Conservation (phyloP, 1,284 basidiomycete species). For the Sphaerobolus stellatus region DNA sequence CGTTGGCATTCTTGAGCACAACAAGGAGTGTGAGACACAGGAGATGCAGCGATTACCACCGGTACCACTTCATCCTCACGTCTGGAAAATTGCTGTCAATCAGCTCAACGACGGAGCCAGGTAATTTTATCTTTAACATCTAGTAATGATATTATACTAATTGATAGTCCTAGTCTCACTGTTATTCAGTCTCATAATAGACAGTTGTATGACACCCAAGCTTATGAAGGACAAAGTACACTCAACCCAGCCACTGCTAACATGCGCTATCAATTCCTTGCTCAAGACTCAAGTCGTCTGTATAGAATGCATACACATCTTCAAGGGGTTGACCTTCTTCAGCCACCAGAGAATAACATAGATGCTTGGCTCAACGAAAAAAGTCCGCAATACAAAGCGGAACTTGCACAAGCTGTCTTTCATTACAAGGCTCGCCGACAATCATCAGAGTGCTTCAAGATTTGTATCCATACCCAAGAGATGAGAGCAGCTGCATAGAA, state of each 20-base stretch:
- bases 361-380: constrained; percentile 24
- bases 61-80: constrained; percentile 32
- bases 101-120: constrained; percentile 28
- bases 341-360: constrained; percentile 21
- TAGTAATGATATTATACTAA: not conserved
- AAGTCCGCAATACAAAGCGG: constrained; percentile 21
- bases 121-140: constrained; percentile 8
- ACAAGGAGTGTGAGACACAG: constrained; percentile 22
- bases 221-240: constrained; percentile 16
- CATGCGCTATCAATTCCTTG: constrained; percentile 17
- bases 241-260: constrained; percentile 10
- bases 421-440: constrained; percentile 23
- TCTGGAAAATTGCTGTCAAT: constrained; percentile 27
- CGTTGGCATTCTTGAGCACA: constrained; percentile 26
- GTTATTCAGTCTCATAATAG: constrained; percentile 16
- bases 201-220: constrained; percentile 3
- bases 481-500: constrained; percentile 37
- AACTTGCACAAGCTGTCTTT: constrained; percentile 26
- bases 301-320: constrained; percentile 20
- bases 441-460: constrained; percentile 23
- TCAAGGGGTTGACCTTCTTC: constrained; percentile 23
- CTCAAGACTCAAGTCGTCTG: constrained; percentile 20
- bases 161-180: constrained; percentile 9
- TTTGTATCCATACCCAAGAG: constrained; percentile 32
- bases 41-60: constrained; percentile 22